Evolutionary conservation across 805 yeast species (phyloP).

Genomic region (Yarrowia osloensis): DNA sequence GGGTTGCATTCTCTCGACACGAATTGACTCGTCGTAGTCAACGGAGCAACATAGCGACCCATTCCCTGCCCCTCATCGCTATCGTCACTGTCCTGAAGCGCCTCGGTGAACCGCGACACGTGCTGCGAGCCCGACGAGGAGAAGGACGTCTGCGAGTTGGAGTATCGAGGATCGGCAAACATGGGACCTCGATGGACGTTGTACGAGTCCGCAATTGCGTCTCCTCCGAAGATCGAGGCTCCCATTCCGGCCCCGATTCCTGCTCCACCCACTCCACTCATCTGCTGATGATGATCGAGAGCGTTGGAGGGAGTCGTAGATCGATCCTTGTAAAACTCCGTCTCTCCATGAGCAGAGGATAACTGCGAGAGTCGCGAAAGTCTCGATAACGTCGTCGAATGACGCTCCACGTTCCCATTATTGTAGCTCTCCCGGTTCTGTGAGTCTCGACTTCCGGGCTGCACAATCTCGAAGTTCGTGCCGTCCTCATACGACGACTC

Average conservation of each 20-base stretch:
- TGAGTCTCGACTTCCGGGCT: not conserved
- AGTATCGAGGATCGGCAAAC: not conserved
- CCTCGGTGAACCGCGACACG: constrained; percentile 9
- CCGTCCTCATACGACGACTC: constrained; percentile 15
- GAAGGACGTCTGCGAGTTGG: not conserved
- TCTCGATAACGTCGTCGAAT: not conserved
- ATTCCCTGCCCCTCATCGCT: not conserved
- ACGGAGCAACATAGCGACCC: not conserved
- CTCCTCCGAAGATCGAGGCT: constrained; percentile 13
- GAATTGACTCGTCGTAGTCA: no score
- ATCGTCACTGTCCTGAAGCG: not conserved
- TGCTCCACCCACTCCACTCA: not conserved
- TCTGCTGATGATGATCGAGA: not conserved
- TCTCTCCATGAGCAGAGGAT: not conserved
- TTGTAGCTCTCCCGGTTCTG: not conserved
- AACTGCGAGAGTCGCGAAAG: not conserved
- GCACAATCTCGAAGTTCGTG: not conserved
- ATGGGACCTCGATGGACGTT: not conserved
- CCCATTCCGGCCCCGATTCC: not conserved
- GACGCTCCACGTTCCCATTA: not conserved
- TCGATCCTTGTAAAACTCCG: constrained; percentile 19
- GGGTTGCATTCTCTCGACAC: no score
- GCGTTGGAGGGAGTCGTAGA: constrained; percentile 17
- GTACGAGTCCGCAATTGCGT: constrained; percentile 11
- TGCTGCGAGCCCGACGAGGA: not conserved